These are phyloP conservation scores for Solanum medicagineum DNA, from an alignment of 257 asterid genomes.

Conservation along the genomic window DNA sequence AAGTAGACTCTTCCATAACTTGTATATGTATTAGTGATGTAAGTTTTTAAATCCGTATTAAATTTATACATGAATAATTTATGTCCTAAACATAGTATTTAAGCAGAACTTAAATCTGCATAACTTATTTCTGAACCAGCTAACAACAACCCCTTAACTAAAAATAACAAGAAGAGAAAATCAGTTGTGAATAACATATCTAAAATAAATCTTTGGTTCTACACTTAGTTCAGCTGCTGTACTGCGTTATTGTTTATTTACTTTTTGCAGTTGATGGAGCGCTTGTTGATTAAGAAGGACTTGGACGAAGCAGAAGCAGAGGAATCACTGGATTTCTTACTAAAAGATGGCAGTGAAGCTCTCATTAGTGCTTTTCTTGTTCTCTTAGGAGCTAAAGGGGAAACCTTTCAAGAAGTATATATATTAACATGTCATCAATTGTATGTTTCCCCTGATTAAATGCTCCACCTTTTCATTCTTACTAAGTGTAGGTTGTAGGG, in stretches of 20 bases:
- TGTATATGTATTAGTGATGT: too few species aligned
- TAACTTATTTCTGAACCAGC: too few species aligned
- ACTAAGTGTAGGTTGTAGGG: conserved; percentile 44
- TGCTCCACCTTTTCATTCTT: neutral
- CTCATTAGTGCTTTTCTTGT: conserved; percentile 88
- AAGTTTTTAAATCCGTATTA: too few species aligned
- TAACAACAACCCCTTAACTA: too few species aligned
- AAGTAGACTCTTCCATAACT: too few species aligned
- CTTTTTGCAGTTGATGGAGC: conserved; percentile 51
- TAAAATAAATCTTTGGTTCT: too few species aligned
- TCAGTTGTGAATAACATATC: too few species aligned
- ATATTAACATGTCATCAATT: neutral
- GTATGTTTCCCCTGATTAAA: neutral
- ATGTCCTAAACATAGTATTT: too few species aligned
- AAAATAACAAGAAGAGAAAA: too few species aligned
- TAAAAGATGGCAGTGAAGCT: conserved; percentile 79
- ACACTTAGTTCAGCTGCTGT: neutral
- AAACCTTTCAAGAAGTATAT: conserved; percentile 64
- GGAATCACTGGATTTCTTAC: conserved; percentile 69
- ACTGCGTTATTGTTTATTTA: neutral
- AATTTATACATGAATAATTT: too few species aligned
- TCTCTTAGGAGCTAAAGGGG: conserved; percentile 93
- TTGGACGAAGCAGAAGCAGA: conserved; percentile 81
- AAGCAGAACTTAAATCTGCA: too few species aligned
- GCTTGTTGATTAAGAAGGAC: conserved; percentile 60